These are phyloP conservation scores for Lachnellula subtilissima DNA, from an alignment of 2,329 filamentous ascomycete genomes.

Conservation along the genomic window DNA sequence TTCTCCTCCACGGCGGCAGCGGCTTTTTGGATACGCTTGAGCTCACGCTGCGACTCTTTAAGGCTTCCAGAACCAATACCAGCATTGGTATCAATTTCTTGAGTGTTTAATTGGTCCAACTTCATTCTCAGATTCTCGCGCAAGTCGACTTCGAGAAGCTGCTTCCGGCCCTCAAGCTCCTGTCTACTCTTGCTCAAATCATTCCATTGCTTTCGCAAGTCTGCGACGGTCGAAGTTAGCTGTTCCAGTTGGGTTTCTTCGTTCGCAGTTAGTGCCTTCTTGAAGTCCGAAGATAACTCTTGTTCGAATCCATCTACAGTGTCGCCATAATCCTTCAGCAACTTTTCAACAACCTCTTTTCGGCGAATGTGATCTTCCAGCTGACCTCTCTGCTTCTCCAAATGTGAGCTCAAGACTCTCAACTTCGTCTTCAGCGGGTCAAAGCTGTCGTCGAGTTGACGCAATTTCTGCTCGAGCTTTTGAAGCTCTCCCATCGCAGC, in stretches of 20 bases:
- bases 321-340: constrained; percentile 70
- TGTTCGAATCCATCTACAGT: constrained; percentile 72
- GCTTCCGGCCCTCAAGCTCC: constrained; percentile 75
- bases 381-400: constrained; percentile 68
- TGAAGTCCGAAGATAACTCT: constrained; percentile 82
- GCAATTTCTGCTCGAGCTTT: constrained; percentile 73
- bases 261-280: constrained; percentile 76
- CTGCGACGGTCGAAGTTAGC: constrained; percentile 64
- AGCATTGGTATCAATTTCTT: constrained; percentile 63
- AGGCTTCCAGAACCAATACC: constrained; percentile 61
- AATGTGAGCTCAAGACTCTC: constrained; percentile 65
- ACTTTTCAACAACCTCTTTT: constrained; percentile 66
- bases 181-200: constrained; percentile 68
- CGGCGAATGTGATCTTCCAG: constrained; percentile 63
- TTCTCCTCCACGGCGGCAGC: constrained; percentile 63
- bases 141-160: constrained; percentile 78
- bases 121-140: constrained; percentile 84
- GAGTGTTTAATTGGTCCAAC: constrained; percentile 77
- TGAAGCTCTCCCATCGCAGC: constrained; percentile 77
- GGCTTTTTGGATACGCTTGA: constrained; percentile 69
- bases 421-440: constrained; percentile 75
- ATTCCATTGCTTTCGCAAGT: constrained; percentile 71
- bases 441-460: constrained; percentile 76
- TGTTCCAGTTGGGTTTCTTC: constrained; percentile 78
- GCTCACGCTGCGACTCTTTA: constrained; percentile 73